Evolutionary conservation across 1,284 basidiomycete species (phyloP).

Genomic region (Pseudozyma thailandica): DNA sequence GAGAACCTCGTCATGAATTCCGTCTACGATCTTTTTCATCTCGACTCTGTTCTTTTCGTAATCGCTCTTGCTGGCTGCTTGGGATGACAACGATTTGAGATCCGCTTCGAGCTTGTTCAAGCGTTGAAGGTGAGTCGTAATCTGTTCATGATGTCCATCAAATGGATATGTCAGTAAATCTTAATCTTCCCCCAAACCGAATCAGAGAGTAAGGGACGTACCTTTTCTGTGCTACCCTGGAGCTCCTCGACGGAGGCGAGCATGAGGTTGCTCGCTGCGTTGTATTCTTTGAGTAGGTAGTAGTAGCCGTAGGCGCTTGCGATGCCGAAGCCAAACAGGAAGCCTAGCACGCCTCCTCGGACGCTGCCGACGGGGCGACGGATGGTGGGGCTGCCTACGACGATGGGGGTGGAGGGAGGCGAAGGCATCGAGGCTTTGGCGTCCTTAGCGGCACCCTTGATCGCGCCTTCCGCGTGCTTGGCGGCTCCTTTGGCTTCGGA

Average conservation of each 20-base stretch:
- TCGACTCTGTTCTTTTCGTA: constrained; percentile 35
- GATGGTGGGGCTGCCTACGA: constrained; percentile 34
- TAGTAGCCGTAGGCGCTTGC: constrained; percentile 82
- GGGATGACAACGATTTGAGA: constrained; percentile 36
- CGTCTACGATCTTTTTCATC: constrained; percentile 51
- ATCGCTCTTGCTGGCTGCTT: constrained; percentile 34
- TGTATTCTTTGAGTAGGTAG: constrained; percentile 88
- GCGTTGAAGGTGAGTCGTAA: constrained; percentile 41
- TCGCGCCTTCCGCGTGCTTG: constrained; percentile 17
- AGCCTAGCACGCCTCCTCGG: constrained; percentile 75
- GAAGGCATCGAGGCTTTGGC: constrained; percentile 24
- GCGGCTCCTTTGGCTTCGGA: constrained; percentile 28
- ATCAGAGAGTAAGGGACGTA: constrained; percentile 52
- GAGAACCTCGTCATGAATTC: constrained; percentile 49
- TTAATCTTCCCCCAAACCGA: not conserved
- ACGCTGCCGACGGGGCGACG: constrained; percentile 43
- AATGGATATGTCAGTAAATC: not conserved
- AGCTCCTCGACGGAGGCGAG: constrained; percentile 87
- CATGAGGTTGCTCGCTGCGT: constrained; percentile 81
- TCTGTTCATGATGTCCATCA: constrained; percentile 20
- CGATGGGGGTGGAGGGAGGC: constrained; percentile 34
- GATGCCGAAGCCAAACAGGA: constrained; percentile 86
- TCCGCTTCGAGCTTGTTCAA: constrained; percentile 53
- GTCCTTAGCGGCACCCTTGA: constrained; percentile 24
- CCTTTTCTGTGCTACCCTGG: constrained; percentile 84